Evolutionary conservation across 768 basidiomycete species (phyloP).

Genomic region (Butyriboletus loyo): DNA sequence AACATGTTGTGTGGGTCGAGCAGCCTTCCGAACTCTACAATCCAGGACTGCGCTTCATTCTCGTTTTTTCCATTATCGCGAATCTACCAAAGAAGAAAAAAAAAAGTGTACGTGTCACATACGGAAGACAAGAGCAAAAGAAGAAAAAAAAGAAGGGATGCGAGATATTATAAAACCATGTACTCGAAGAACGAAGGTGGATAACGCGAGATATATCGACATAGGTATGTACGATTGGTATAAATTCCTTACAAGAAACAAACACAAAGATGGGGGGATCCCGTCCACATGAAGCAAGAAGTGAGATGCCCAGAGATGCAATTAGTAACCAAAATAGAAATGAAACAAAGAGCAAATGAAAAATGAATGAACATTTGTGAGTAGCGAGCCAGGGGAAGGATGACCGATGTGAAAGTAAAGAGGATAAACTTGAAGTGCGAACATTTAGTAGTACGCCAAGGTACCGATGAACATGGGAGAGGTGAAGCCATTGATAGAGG

Average conservation of each 20-base stretch:
- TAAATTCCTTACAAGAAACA: constrained; percentile 16
- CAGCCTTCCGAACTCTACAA: too few relatives aligned
- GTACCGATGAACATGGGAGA: constrained; percentile 7
- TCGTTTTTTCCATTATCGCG: constrained; percentile 5
- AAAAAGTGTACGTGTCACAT: constrained; percentile 1
- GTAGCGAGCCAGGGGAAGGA: background rate
- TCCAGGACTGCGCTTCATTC: too few relatives aligned
- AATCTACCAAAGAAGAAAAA: background rate
- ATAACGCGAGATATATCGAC: constrained; percentile 3
- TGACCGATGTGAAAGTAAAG: background rate
- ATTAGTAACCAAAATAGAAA: constrained; percentile 4
- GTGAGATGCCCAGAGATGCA: background rate
- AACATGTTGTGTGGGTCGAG: too few relatives aligned
- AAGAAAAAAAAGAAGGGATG: background rate
- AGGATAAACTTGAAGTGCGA: constrained; percentile 5
- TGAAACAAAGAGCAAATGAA: background rate
- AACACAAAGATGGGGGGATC: background rate
- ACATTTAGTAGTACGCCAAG: constrained; percentile 10
- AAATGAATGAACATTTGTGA: constrained; percentile 1
- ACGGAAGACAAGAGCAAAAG: background rate
- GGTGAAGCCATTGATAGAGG: background rate
- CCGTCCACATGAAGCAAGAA: constrained; percentile 5
- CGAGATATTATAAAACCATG: background rate
- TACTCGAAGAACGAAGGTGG: background rate
- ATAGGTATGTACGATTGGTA: constrained; percentile 10